Conservation (phyloP, 2,329 filamentous ascomycete species). For the Cyclaneusma minus region DNA sequence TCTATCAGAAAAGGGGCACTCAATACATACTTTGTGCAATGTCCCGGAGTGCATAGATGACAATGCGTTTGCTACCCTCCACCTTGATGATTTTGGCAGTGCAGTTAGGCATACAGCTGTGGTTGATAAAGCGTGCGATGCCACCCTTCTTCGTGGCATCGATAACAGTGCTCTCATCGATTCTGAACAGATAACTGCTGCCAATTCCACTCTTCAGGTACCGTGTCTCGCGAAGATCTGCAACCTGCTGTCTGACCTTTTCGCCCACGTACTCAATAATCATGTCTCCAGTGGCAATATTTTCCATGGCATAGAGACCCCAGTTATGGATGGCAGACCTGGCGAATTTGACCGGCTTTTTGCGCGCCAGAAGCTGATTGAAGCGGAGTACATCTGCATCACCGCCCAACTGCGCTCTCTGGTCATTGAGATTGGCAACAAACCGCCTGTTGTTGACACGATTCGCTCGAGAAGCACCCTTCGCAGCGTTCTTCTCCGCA, state of each 20-base stretch:
- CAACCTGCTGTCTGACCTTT: conserved; percentile 90
- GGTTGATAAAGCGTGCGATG: conserved; percentile 96
- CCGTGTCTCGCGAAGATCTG: conserved; percentile 82
- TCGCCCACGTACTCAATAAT: conserved; percentile 99
- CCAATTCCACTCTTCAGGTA: conserved; percentile 96
- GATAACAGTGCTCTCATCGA: conserved; percentile 93
- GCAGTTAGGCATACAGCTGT: conserved; percentile 96
- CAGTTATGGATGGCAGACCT: conserved; percentile 97
- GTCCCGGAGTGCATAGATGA: conserved; percentile 94
- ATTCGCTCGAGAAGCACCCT: conserved; percentile 82
- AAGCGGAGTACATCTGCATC: conserved; percentile 91
- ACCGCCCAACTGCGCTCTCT: conserved; percentile 70
- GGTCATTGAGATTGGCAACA: conserved; percentile 86
- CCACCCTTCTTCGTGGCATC: conserved; percentile 98
- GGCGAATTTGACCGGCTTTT: conserved; percentile 97
- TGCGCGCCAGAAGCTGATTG: conserved; percentile 98
- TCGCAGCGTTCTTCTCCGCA: conserved; percentile 66
- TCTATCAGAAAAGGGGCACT: not conserved
- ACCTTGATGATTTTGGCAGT: conserved; percentile 99
- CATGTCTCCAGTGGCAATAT: conserved; percentile 95
- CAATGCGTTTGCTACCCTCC: conserved; percentile 93
- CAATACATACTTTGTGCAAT: conserved; percentile 73
- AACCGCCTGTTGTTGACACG: conserved; percentile 91
- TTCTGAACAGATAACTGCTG: conserved; percentile 93
- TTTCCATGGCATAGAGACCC: conserved; percentile 95